phyloP scores from a whole-genome alignment of 139 green algal species.

The Marvania coccoides region DNA sequence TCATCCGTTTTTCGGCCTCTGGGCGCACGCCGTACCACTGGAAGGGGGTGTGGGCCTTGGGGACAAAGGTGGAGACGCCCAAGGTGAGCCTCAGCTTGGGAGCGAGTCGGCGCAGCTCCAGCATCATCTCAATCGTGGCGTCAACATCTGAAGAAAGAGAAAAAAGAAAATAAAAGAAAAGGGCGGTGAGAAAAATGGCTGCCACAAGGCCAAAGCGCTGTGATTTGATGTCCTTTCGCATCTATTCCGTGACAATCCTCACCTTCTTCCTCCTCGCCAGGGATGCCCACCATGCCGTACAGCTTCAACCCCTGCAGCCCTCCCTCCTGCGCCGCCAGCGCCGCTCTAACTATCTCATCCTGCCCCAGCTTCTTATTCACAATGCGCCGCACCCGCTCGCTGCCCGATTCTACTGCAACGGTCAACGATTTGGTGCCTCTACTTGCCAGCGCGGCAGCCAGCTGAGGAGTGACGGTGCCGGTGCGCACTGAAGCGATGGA shows the following conservation, averaged over 20 bases:
- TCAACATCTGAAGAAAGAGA: conserved; percentile 29
- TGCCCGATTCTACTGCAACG: conserved; percentile 46
- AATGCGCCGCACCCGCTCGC: conserved; percentile 30
- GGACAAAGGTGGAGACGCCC: conserved; percentile 46
- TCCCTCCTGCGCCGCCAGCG: conserved; percentile 23
- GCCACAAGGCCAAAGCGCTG: too few relatives aligned
- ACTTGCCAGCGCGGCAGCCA: conserved; percentile 27
- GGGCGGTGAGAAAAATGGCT: not conserved
- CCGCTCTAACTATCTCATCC: conserved; percentile 28
- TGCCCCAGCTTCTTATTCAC: conserved; percentile 41
- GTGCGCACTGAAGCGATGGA: conserved; percentile 34
- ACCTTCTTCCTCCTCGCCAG: conserved; percentile 35
- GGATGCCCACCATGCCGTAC: conserved; percentile 48
- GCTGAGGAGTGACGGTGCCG: conserved; percentile 43
- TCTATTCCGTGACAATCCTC: not conserved
- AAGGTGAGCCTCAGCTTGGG: conserved; percentile 30
- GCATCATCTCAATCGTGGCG: conserved; percentile 41
- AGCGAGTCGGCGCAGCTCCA: conserved; percentile 9
- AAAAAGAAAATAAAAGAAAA: not conserved
- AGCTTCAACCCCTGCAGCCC: conserved; percentile 42
- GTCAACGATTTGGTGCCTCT: conserved; percentile 43
- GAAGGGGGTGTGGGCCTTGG: conserved; percentile 47
- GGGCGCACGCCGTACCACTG: conserved; percentile 37
- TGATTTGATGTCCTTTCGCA: not conserved
- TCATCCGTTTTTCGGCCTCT: conserved; percentile 21